A percentile compares a stretch with the other conserved stretches of the same genome.
phyloP scores from a whole-genome alignment of 2,329 filamentous ascomycete genomes.

The Pyrenophora seminiperda region DNA sequence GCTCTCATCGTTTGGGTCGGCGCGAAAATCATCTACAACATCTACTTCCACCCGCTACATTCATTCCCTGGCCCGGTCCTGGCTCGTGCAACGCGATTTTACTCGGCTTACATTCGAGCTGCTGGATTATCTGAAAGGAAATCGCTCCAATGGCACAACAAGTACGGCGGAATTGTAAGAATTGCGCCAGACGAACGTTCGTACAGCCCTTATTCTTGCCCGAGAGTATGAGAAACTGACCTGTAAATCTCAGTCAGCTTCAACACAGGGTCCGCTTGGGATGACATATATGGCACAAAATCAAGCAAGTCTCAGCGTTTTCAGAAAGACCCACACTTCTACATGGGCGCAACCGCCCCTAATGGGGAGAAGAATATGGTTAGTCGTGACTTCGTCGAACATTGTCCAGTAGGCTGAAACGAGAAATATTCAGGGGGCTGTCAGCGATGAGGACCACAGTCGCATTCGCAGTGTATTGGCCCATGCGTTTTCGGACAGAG shows the following conservation, averaged over 20 bases:
- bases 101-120: not conserved
- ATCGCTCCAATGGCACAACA: not conserved
- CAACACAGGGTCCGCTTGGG: not conserved
- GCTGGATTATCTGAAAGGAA: not conserved
- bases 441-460: not conserved
- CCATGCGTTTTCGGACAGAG: not conserved
- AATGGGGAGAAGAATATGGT: not conserved
- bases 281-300: not conserved
- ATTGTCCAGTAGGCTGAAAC: not conserved
- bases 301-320: not conserved
- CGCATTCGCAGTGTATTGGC: not conserved
- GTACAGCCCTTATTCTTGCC: not conserved
- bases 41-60: not conserved
- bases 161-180: not conserved
- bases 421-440: not conserved
- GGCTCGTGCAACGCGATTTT: not conserved
- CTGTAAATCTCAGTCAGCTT: not conserved
- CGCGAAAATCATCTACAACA: not conserved
- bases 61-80: not conserved
- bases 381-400: not conserved
- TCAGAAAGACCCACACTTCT: not conserved
- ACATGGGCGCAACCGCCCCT: not conserved
- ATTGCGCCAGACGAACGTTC: not conserved
- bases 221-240: not conserved
- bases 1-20: not conserved